A percentile compares a stretch with the other conserved stretches of the same genome.
These are phyloP conservation scores for Xylaria nigripes DNA, from an alignment of 495 filamentous ascomycete genomes.

Conservation along the genomic window DNA sequence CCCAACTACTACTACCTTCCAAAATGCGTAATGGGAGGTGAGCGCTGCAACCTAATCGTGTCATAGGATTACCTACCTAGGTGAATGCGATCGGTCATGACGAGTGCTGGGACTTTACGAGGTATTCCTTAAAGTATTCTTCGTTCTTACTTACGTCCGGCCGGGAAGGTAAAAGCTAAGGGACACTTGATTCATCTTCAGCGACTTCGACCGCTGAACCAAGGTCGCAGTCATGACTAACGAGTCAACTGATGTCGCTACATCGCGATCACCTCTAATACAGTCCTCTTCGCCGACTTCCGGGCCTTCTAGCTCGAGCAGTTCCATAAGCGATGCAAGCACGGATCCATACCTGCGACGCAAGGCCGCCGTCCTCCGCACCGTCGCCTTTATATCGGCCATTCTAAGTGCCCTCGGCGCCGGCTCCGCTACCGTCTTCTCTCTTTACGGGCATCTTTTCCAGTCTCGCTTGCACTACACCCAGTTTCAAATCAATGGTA, in stretches of 20 bases:
- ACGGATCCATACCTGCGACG: conserved; percentile 19
- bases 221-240: conserved; percentile 3
- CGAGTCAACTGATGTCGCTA: conserved; percentile 13
- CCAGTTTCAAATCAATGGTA: conserved; percentile 83
- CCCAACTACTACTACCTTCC: no score
- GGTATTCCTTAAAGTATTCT: no score
- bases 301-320: conserved; percentile 25
- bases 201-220: not conserved
- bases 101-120: no score
- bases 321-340: conserved; percentile 28
- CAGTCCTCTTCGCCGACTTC: conserved; percentile 27
- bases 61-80: no score
- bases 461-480: conserved; percentile 75
- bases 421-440: conserved; percentile 80
- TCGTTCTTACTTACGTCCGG: no score
- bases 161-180: not conserved
- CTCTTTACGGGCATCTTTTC: conserved; percentile 83
- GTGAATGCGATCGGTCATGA: no score
- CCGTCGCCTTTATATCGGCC: conserved; percentile 33
- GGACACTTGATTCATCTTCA: not conserved
- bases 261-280: conserved; percentile 25
- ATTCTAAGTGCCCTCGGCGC: conserved; percentile 56
- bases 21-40: no score
- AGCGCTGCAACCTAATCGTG: no score
- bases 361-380: conserved; percentile 24